Conservation (phyloP, 345 rosid genomes). For the Kernera saxatilis region DNA sequence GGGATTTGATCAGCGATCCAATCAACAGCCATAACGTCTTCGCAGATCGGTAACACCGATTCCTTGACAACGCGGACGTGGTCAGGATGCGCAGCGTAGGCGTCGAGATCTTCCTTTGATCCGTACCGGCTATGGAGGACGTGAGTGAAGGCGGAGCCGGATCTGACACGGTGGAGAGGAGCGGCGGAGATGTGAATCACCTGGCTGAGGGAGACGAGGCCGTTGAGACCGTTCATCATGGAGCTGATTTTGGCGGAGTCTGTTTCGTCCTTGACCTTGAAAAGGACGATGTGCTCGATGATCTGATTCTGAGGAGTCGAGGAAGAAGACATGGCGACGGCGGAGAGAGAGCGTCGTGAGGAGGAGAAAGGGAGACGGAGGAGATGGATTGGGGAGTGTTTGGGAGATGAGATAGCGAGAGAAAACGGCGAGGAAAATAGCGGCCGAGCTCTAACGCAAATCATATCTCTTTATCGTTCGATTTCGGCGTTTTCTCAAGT, state of each 20-base stretch:
- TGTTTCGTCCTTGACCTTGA: constrained; percentile 65
- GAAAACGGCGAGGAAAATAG: constrained; percentile 15
- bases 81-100: constrained; percentile 61
- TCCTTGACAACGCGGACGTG: constrained; percentile 67
- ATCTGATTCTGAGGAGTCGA: constrained; percentile 33
- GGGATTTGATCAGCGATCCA: constrained; percentile 59
- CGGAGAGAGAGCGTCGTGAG: constrained; percentile 25
- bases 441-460: constrained; percentile 19
- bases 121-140: constrained; percentile 89
- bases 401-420: constrained; percentile 14
- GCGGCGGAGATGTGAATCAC: constrained; percentile 72
- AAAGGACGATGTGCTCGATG: constrained; percentile 84
- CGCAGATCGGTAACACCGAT: constrained; percentile 53
- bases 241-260: constrained; percentile 44
- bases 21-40: constrained; percentile 88
- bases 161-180: constrained; percentile 45
- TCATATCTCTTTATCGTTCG: constrained; percentile 11
- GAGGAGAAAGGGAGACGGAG: constrained; percentile 8
- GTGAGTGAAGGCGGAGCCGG: constrained; percentile 60
- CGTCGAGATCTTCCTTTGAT: constrained; percentile 51
- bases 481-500: constrained; percentile 1
- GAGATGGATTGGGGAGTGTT: neutral
- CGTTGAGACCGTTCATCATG: constrained; percentile 66
- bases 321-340: constrained; percentile 28
- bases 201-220: constrained; percentile 47